Evolutionary conservation across 257 asterid species (phyloP), one percentile per base, ranked within the genome.

Genomic region (Solanum etuberosum): DNA sequence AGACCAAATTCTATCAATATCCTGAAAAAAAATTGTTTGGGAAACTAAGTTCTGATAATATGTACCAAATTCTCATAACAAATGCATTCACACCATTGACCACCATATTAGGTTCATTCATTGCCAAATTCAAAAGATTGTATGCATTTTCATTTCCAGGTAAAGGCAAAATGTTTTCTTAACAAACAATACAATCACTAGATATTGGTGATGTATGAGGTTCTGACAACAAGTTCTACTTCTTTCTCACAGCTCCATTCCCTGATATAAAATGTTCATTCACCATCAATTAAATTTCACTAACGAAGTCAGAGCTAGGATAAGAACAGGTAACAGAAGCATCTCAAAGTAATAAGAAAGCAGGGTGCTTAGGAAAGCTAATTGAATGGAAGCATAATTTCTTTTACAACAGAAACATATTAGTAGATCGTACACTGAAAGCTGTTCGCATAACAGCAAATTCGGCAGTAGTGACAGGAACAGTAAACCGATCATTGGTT

Each of bases 401-500:
- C 16, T 43, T 78, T 78, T 8, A 14, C 81, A 72, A 72, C 16
- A 71, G 11, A 57, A 46, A 46, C 10, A 82, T 37, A 29, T 59
- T 87, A 81, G 59, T 86, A 80, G 14, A 77, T 4, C 98, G 48
- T 95, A 96, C 99, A 63, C 93, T 88, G 92, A 92, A 94, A 92
- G 96, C 98, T 54, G 98, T 88, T 81, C 95, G 93, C 97, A 97
- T 83, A 88, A 95, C 98, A 57, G 98, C 92, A 94, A 94, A 97
- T 92, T 97, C 99, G 63, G 97, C 98, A 89, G 95, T 83, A 87
- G 99, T 92, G 85, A 97, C 94, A n/a, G 99, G 98, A 87, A 97
- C 95, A n/a, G 90, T 87, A 68, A 97, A 85, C 40, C 98, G 95
- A 31, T 94, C 98, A 90, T 90, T 95, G 54, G 95, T 91, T 73